Evolutionary conservation across 1,139 yeast genomes (phyloP).

Genomic region (Pichia sp.): DNA sequence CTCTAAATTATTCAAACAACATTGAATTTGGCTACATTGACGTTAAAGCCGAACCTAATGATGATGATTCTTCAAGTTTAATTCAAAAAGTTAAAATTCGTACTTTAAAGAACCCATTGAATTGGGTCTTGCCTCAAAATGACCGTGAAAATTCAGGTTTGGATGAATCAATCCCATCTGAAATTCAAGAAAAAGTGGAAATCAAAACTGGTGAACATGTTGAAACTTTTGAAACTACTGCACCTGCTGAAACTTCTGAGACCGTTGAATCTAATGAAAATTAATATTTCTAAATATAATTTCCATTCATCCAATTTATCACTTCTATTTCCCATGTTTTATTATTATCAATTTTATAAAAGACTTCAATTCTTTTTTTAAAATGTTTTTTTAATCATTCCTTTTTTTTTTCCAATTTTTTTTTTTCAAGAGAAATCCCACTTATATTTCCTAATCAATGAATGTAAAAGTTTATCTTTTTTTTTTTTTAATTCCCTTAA

Average conservation of each 20-base stretch:
- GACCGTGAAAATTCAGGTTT: constrained; percentile 37
- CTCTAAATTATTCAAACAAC: constrained; percentile 37
- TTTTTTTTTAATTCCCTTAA: too few relatives aligned
- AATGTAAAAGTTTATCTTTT: too few relatives aligned
- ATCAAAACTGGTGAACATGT: not conserved
- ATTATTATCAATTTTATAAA: too few relatives aligned
- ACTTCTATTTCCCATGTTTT: too few relatives aligned
- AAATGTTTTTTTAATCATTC: too few relatives aligned
- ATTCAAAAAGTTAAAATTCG: constrained; percentile 34
- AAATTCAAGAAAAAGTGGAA: not conserved
- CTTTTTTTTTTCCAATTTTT: too few relatives aligned
- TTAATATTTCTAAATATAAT: not conserved
- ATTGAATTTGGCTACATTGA: constrained; percentile 34
- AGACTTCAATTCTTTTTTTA: too few relatives aligned
- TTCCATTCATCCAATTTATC: too few relatives aligned
- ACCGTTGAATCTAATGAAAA: not conserved
- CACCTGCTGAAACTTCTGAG: not conserved
- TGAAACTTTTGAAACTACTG: not conserved
- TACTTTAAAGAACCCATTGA: constrained; percentile 35
- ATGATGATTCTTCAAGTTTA: constrained; percentile 1
- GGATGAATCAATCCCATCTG: constrained; percentile 20
- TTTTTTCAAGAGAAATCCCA: too few relatives aligned
- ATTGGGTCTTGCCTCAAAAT: constrained; percentile 45
- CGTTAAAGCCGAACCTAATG: not conserved
- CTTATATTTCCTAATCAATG: too few relatives aligned